Base-by-base conservation (phyloP, 805 yeast species). In the Cyberlindnera xylosilytica region DNA sequence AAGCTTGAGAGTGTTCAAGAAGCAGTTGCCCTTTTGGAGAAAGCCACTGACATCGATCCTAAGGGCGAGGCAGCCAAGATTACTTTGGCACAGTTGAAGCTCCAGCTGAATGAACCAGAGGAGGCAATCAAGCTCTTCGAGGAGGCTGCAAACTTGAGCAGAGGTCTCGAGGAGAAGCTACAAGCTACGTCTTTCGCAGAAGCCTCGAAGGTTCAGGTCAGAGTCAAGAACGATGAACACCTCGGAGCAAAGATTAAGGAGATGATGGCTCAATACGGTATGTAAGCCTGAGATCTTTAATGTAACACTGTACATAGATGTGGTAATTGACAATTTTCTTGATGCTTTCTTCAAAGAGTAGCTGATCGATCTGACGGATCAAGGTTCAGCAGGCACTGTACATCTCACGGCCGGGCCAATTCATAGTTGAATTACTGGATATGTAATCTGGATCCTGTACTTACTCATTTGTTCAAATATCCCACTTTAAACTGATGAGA, bases 101-200 rank as follows among this genome's bases (percentile, higher is more conserved):
- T 93, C 64, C 95, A 89, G 70, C 78, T 76, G 56, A 91, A 87
- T 64, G 76, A 83, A 61, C 78, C 86, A 38, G 84, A 83, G 47
- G 90, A 84, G 51, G 97, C 98, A 26, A 77, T 87, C 51, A 69
- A 68, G 48, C 74, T 84, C 60, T 90, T 91, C 62, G 93, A 87
- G 69, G 86, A 82, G 59, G 83, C 91, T 46, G 81, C 93, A 41
- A 75, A 75, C 44, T 74, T 90, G 53, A 84, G 96, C 18, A 83
- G 98, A 76, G 76, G 86, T 38, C 73, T 78, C 39, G 88, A 83
- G 46, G 98, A 91, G 69, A 85, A 87, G 70, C 73, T 85, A 42
- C 97, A 88, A 70, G 93, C 96, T 43, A 81, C 88, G 49, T 83
- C 93, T 16, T 85, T 87, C 56, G 90, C 91, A 46, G 97, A 88